phyloP scores from a whole-genome alignment of 2,329 filamentous ascomycete genomes.

The Periglandula ipomoeae region DNA sequence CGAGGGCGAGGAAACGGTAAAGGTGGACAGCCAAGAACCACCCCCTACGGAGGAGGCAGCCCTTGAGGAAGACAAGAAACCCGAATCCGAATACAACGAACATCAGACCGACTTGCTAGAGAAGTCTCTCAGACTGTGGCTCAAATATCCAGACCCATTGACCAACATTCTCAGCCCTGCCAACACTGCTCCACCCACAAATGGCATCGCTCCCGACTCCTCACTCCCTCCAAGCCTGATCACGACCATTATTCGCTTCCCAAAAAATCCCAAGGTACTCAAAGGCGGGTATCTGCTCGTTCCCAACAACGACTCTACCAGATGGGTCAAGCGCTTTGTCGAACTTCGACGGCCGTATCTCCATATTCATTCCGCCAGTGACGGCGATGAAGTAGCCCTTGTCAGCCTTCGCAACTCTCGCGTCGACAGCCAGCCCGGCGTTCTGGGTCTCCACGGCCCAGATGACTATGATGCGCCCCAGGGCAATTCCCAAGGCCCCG shows the following conservation, averaged over 20 bases:
- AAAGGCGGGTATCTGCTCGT: conserved; percentile 85
- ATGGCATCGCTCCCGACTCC: conserved; percentile 44
- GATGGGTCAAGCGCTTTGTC: conserved; percentile 88
- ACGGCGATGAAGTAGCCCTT: conserved; percentile 83
- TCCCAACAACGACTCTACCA: conserved; percentile 69
- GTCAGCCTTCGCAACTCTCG: conserved; percentile 82
- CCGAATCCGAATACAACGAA: conserved; percentile 32
- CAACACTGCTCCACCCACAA: conserved; percentile 60
- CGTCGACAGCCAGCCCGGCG: conserved; percentile 87
- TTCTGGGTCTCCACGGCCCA: conserved; percentile 58
- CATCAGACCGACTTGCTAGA: conserved; percentile 38
- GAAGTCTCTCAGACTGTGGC: conserved; percentile 58
- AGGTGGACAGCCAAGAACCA: conserved; percentile 11
- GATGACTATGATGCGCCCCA: conserved; percentile 28
- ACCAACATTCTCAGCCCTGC: conserved; percentile 45
- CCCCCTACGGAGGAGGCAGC: conserved; percentile 15
- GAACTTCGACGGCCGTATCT: conserved; percentile 87
- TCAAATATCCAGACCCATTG: conserved; percentile 46
- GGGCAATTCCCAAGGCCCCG: conserved; percentile 21
- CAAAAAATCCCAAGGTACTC: conserved; percentile 71
- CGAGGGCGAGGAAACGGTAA: conserved; percentile 15
- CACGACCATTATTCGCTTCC: conserved; percentile 65
- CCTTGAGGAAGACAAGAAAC: neutral
- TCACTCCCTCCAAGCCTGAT: conserved; percentile 54
- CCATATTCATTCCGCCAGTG: conserved; percentile 75